phyloP scores from a whole-genome alignment of 306 rosid genomes.

The Fragaria iinumae region DNA sequence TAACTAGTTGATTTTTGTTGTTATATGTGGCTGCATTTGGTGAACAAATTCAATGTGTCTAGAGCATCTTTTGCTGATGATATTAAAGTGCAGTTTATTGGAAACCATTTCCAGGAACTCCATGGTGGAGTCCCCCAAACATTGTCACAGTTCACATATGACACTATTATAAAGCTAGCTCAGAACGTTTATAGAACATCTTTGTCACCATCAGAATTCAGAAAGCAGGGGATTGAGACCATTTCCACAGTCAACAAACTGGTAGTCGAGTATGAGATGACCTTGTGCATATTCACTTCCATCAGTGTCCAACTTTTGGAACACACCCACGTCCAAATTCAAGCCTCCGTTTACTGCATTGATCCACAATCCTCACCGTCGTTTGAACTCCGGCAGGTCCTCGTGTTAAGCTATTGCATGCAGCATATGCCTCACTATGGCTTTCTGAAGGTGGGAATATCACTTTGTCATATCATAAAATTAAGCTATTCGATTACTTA shows the following conservation, averaged over 20 bases:
- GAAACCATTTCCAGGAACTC: neutral
- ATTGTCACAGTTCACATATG: neutral
- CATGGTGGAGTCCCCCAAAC: neutral
- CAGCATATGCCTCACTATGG: neutral
- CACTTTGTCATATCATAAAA: neutral
- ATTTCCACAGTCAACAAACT: constrained; percentile 18
- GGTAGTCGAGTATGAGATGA: constrained; percentile 23
- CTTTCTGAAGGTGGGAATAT: neutral
- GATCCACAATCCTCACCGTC: constrained; percentile 60
- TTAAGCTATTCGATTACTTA: neutral
- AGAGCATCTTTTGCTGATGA: neutral
- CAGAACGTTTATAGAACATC: neutral
- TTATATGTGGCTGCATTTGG: neutral
- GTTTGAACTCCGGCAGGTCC: constrained; percentile 23
- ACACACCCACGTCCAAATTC: constrained; percentile 30
- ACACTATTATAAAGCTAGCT: neutral
- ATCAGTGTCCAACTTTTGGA: constrained; percentile 7
- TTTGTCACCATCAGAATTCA: neutral
- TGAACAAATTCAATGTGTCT: neutral
- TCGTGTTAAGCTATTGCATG: constrained; percentile 45
- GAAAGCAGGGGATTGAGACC: neutral
- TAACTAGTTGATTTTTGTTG: neutral
- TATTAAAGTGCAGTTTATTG: no score
- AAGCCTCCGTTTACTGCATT: constrained; percentile 53
- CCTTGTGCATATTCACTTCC: constrained; percentile 9